Conservation (phyloP, 2,329 filamentous ascomycete species). For the Blastomyces emzantsi region DNA sequence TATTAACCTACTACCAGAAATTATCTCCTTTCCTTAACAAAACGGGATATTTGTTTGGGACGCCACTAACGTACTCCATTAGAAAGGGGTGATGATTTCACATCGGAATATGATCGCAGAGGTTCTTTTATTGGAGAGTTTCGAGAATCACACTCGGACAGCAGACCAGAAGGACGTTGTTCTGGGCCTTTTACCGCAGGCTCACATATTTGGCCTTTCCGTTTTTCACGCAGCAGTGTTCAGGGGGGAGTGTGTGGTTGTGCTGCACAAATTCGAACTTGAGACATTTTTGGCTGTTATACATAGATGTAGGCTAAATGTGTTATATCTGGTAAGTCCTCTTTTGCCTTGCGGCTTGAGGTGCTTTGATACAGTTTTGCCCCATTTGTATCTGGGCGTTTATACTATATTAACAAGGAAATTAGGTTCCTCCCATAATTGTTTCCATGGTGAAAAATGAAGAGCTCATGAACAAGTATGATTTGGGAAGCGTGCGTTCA, state of each 20-base stretch:
- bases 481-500: slow-evolving; percentile 54
- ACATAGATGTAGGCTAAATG: slow-evolving; percentile 54
- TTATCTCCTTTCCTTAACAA: background rate
- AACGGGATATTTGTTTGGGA: background rate
- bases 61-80: background rate
- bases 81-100: slow-evolving; percentile 70
- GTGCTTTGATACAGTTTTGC: background rate
- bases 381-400: background rate
- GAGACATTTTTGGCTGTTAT: slow-evolving; percentile 50
- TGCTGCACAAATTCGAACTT: slow-evolving; percentile 65
- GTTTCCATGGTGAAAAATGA: slow-evolving; percentile 58
- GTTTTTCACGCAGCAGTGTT: slow-evolving; percentile 53
- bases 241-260: slow-evolving; percentile 59
- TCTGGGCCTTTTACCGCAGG: slow-evolving; percentile 60
- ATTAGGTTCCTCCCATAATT: slow-evolving; percentile 56
- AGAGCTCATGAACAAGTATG: slow-evolving; percentile 50
- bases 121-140: slow-evolving; percentile 49
- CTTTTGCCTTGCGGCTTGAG: background rate
- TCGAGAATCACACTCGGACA: slow-evolving; percentile 38
- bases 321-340: slow-evolving; percentile 50
- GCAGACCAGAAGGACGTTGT: slow-evolving; percentile 41
- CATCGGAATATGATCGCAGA: slow-evolving; percentile 65
- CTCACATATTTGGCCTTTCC: slow-evolving; percentile 65
- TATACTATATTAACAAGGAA: background rate
- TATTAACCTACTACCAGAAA: slow-evolving; percentile 6